phyloP scores from a whole-genome alignment of 345 rosid species.

The Heritiera littoralis region DNA sequence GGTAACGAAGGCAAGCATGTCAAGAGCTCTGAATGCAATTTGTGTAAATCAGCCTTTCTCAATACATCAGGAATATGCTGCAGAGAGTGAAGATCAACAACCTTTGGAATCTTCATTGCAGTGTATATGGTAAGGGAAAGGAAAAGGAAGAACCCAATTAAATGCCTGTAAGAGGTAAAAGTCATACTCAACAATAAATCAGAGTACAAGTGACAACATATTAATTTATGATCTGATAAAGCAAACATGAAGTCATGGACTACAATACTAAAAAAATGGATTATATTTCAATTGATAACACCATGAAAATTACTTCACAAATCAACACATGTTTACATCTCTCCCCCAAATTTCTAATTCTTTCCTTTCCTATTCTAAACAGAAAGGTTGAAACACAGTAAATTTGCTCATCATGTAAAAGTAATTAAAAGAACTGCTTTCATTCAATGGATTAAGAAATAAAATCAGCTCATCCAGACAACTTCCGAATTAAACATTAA shows the following conservation, averaged over 20 bases:
- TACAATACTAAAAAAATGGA: neutral
- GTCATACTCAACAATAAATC: neutral
- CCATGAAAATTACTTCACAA: neutral
- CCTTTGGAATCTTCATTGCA: conserved; percentile 74
- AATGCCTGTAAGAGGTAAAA: conserved; percentile 63
- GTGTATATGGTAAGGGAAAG: conserved; percentile 86
- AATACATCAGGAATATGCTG: conserved; percentile 66
- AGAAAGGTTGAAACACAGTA: conserved; percentile 2
- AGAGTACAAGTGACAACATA: neutral
- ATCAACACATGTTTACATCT: neutral
- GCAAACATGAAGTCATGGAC: conserved; percentile 6
- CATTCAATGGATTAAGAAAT: neutral
- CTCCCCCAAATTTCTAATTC: neutral
- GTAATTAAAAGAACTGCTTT: neutral
- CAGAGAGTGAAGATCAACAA: conserved; percentile 76
- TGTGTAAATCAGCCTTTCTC: conserved; percentile 78
- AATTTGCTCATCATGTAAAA: neutral
- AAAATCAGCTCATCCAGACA: neutral
- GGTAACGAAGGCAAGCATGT: conserved; percentile 77
- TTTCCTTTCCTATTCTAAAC: conserved; percentile 1
- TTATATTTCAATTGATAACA: neutral
- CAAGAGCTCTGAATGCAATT: conserved; percentile 54
- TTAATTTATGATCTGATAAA: neutral
- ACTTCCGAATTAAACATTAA: neutral
- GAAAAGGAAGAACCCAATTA: conserved; percentile 97